Percentiles rank a stretch among this genome's conserved stretches.
Conservation (phyloP, 2,329 filamentous ascomycete genomes). For the Fusarium torulosum region DNA sequence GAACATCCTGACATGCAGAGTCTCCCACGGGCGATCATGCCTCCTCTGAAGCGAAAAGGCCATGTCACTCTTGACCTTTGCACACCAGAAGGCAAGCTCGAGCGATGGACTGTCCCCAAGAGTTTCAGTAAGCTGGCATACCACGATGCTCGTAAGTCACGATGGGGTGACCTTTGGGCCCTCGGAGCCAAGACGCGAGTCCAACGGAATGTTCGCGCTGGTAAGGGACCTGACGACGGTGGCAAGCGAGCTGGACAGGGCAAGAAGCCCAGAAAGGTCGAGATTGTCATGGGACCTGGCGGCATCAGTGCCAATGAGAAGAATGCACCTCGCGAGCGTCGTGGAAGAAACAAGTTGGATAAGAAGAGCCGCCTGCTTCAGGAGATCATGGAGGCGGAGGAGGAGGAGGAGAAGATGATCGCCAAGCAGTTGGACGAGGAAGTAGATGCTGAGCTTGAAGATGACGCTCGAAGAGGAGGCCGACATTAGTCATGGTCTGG, state of each 20-base stretch:
- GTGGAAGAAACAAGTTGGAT: conserved; percentile 58
- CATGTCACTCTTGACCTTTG: conserved; percentile 93
- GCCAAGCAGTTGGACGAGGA: conserved; percentile 52
- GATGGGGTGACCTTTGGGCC: conserved; percentile 96
- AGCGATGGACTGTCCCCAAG: conserved; percentile 92
- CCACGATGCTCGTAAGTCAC: conserved; percentile 89
- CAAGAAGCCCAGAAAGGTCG: conserved; percentile 58
- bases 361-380: conserved; percentile 56
- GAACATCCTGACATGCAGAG: conserved; percentile 69
- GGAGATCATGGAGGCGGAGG: conserved; percentile 55
- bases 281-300: conserved; percentile 50
- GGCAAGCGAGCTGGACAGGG: conserved; percentile 59
- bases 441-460: conserved; percentile 47
- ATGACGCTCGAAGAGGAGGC: conserved; percentile 30
- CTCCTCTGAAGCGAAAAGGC: conserved; percentile 86
- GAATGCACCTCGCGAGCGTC: conserved; percentile 52
- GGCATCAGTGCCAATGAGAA: conserved; percentile 57
- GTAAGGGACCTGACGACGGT: conserved; percentile 62
- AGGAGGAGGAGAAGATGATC: conserved; percentile 49
- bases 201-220: conserved; percentile 70
- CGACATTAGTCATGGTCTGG: conserved; percentile 8
- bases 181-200: conserved; percentile 90
- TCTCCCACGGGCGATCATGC: conserved; percentile 82
- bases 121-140: conserved; percentile 86
- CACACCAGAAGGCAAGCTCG: conserved; percentile 84